Evolutionary conservation across 768 basidiomycete genomes (phyloP).

Genomic region (Terana coerulea): DNA sequence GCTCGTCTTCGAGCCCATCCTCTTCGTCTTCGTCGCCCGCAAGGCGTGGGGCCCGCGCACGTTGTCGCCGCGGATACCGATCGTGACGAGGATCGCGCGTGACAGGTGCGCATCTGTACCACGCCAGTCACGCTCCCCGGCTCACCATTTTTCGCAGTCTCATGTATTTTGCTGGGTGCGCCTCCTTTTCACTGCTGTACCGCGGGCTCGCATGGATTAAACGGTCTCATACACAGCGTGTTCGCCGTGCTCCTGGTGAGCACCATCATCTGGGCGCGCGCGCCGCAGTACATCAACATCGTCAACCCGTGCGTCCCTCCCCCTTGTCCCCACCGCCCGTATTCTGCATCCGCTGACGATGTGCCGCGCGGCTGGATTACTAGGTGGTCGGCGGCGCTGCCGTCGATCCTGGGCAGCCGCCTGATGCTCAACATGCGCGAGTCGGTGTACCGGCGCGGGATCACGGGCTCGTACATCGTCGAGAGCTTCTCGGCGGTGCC

Average conservation of each 20-base stretch:
- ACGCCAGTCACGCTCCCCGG: no score
- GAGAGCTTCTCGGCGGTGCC: conserved; percentile 2
- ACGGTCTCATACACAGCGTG: conserved; percentile 15
- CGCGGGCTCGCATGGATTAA: background rate
- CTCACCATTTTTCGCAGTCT: conserved; percentile 9
- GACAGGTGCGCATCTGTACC: conserved; percentile 4
- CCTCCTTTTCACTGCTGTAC: background rate
- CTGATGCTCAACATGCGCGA: conserved; percentile 24
- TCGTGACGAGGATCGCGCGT: conserved; percentile 7
- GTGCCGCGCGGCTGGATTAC: no score
- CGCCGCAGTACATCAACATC: conserved; percentile 19
- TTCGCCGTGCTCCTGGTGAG: conserved; percentile 17
- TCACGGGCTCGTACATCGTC: conserved; percentile 12
- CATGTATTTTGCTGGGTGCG: conserved; percentile 22
- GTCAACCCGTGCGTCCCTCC: conserved; percentile 25
- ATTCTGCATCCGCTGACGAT: background rate
- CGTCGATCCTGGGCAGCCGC: conserved; percentile 23
- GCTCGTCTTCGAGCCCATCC: conserved; percentile 23
- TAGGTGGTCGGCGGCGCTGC: conserved; percentile 25
- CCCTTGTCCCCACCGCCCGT: background rate
- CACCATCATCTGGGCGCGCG: conserved; percentile 19
- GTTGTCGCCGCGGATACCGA: conserved; percentile 1
- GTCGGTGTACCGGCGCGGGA: background rate
- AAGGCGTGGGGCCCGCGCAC: conserved; percentile 13
- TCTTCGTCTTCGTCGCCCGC: conserved; percentile 21